Percentiles rank a stretch among this genome's conserved stretches.
Evolutionary conservation across 345 rosid species (phyloP).

Genomic region (Syzygium jambos): DNA sequence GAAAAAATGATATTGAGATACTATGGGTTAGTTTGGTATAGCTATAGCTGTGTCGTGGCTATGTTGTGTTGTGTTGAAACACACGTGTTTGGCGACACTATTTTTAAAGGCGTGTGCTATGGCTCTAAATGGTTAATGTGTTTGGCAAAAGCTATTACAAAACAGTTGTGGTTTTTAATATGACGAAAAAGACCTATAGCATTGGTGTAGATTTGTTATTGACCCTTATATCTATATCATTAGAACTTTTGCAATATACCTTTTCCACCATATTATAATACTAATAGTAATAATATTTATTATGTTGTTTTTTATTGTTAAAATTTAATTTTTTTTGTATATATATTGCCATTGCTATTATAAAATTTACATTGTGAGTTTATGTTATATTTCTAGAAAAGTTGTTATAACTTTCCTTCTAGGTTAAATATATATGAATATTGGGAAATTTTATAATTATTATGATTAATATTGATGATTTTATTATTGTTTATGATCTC

Average conservation of each 20-base stretch:
- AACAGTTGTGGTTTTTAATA: background rate
- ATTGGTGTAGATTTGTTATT: background rate
- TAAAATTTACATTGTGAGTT: background rate
- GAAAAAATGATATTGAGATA: background rate
- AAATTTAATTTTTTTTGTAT: background rate
- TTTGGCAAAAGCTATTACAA: background rate
- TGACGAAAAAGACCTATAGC: background rate
- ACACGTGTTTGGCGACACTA: background rate
- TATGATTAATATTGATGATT: background rate
- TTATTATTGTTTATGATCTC: background rate
- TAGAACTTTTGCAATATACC: background rate
- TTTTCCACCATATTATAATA: background rate
- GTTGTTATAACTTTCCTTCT: background rate
- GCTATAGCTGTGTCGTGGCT: background rate
- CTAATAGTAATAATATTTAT: accelerated
- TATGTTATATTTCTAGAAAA: background rate
- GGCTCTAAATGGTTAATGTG: background rate
- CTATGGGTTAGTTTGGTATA: background rate
- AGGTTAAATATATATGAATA: background rate
- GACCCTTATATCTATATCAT: background rate
- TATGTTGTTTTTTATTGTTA: background rate
- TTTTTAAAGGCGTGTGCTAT: background rate
- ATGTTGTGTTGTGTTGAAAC: background rate
- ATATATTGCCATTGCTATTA: background rate
- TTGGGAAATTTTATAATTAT: background rate